phyloP scores from a whole-genome alignment of 495 filamentous ascomycete genomes.

The Recurvomyces mirabilis region DNA sequence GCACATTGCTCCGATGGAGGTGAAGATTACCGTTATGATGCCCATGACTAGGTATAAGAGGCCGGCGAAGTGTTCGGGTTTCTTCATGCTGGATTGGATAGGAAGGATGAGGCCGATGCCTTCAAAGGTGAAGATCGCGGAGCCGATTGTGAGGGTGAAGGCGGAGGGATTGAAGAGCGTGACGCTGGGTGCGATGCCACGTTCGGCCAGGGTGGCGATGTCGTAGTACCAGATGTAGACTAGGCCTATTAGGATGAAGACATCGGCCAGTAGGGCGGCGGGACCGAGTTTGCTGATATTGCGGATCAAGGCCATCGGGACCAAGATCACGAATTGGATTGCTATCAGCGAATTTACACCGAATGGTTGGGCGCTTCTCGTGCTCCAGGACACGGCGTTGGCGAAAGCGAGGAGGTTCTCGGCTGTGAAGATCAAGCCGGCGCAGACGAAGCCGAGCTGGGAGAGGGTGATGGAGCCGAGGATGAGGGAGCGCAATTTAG shows the following conservation, averaged over 20 bases:
- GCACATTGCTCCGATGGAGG: slow-evolving; percentile 50
- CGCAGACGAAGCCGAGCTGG: slow-evolving; percentile 56
- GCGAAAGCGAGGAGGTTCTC: slow-evolving; percentile 51
- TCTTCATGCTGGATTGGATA: slow-evolving; percentile 51
- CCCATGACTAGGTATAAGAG: slow-evolving; percentile 49
- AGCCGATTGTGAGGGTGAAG: slow-evolving; percentile 52
- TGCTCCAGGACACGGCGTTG: slow-evolving; percentile 51
- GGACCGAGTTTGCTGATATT: slow-evolving; percentile 55
- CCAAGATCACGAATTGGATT: slow-evolving; percentile 43
- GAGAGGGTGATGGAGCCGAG: slow-evolving; percentile 51
- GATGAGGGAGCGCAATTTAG: slow-evolving; percentile 40
- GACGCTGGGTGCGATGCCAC: slow-evolving; percentile 40
- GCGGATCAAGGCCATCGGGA: slow-evolving; percentile 50
- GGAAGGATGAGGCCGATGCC: slow-evolving; percentile 56
- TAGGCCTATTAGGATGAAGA: slow-evolving; percentile 52
- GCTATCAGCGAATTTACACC: slow-evolving; percentile 38
- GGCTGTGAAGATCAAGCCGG: slow-evolving; percentile 54
- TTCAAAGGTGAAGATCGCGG: slow-evolving; percentile 58
- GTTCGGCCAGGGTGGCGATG: slow-evolving; percentile 36
- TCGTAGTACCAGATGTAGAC: slow-evolving; percentile 55
- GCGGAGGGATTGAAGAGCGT: slow-evolving; percentile 48
- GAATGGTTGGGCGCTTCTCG: slow-evolving; percentile 22
- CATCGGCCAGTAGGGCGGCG: slow-evolving; percentile 48
- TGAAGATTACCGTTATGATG: slow-evolving; percentile 53
- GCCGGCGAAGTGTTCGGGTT: slow-evolving; percentile 46